phyloP scores from a whole-genome alignment of 176 grass and related monocot species.

The Stipa capillata region DNA sequence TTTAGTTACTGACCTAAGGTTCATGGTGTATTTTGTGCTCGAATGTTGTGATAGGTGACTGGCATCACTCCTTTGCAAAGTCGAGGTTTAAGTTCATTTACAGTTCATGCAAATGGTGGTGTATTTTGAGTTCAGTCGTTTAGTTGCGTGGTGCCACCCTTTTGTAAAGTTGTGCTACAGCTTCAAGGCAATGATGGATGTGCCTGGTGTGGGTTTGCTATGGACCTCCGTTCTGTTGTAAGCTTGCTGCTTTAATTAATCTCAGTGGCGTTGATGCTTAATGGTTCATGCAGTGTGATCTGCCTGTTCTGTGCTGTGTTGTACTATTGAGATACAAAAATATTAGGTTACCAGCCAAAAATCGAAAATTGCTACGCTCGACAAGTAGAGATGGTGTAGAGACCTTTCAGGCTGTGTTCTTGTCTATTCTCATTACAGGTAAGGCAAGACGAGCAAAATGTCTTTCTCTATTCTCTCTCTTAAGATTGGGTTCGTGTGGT shows the following conservation, averaged over 20 bases:
- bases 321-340: too few relatives aligned
- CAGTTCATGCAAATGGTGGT: not conserved
- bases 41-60: not conserved
- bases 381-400: too few relatives aligned
- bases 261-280: not conserved
- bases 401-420: too few relatives aligned
- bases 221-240: not conserved
- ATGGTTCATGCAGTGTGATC: not conserved
- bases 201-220: not conserved
- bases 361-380: too few relatives aligned
- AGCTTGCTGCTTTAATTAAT: not conserved
- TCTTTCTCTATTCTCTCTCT: too few relatives aligned
- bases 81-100: not conserved
- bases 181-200: not conserved
- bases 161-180: not conserved
- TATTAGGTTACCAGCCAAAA: too few relatives aligned
- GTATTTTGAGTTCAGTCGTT: not conserved
- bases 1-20: not conserved
- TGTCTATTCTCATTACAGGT: too few relatives aligned
- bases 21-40: not conserved
- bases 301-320: not conserved
- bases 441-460: too few relatives aligned
- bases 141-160: not conserved
- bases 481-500: too few relatives aligned
- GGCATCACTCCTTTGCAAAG: not conserved